Conservation (phyloP, 352 stramenopile genomes). For the Thalassiosira allenii region DNA sequence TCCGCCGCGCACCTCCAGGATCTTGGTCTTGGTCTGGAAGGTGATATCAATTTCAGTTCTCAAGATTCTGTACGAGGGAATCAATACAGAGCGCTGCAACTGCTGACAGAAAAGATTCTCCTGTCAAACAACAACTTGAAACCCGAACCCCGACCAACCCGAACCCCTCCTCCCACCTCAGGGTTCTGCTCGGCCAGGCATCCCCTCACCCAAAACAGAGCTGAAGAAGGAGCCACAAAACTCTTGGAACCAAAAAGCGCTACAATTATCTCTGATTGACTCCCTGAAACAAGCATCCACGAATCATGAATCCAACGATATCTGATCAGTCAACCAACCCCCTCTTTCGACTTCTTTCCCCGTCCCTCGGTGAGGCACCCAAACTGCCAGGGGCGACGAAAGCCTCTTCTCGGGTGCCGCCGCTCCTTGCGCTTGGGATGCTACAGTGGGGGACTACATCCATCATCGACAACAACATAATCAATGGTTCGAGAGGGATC, state of each 20-base stretch:
- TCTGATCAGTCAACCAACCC: slow-evolving; percentile 6
- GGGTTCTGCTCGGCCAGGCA: background rate
- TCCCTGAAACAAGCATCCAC: too few relatives aligned
- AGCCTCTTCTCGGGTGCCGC: background rate
- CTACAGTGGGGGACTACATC: slow-evolving; percentile 37
- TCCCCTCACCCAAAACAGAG: background rate
- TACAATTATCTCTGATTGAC: too few relatives aligned
- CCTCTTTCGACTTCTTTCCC: slow-evolving; percentile 36
- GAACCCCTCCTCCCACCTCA: background rate
- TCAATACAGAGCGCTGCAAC: too few relatives aligned
- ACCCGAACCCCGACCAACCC: too few relatives aligned
- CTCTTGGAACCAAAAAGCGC: background rate
- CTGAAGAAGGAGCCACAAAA: background rate
- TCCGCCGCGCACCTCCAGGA: too few relatives aligned
- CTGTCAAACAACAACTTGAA: too few relatives aligned
- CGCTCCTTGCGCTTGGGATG: slow-evolving; percentile 32
- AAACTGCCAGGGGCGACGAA: background rate
- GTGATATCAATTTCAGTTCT: too few relatives aligned
- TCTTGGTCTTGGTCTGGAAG: too few relatives aligned
- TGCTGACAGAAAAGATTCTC: too few relatives aligned
- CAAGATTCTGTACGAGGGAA: too few relatives aligned
- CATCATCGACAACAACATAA: slow-evolving; percentile 20
- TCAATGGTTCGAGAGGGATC: slow-evolving; percentile 37
- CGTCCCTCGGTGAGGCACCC: too few relatives aligned
- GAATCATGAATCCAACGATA: background rate